Conservation (phyloP, 192 early-diverging fungal species). For the Backusella tuberculispora region DNA sequence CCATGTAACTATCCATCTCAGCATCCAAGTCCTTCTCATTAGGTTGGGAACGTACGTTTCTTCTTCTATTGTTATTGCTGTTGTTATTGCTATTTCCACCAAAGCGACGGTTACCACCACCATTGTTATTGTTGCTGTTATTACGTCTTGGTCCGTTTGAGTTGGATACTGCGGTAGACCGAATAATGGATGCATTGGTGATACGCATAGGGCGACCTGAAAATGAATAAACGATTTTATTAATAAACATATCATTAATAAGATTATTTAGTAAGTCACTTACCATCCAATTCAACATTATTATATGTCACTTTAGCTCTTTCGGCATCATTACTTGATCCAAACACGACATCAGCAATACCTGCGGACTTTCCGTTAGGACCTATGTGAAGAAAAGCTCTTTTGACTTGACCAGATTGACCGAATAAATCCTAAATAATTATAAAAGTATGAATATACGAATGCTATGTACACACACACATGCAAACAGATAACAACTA, state of each 20-base stretch:
- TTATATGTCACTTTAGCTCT: conserved; percentile 51
- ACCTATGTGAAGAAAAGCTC: conserved; percentile 50
- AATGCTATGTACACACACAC: background rate
- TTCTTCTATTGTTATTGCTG: background rate
- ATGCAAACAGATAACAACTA: background rate
- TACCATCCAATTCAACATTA: conserved; percentile 59
- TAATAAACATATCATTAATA: background rate
- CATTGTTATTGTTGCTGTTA: conserved; percentile 1
- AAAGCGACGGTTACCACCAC: conserved; percentile 30
- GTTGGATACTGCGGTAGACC: background rate
- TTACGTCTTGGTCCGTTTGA: conserved; percentile 12
- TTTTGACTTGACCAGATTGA: conserved; percentile 53
- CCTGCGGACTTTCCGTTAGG: conserved; percentile 57
- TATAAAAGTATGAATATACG: background rate
- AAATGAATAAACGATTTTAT: background rate
- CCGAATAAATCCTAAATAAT: conserved; percentile 53
- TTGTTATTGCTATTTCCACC: conserved; percentile 20
- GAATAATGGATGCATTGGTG: conserved; percentile 8
- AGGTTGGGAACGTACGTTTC: conserved; percentile 19
- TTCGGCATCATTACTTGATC: conserved; percentile 45
- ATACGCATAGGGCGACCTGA: conserved; percentile 38
- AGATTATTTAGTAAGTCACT: background rate
- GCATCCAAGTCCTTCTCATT: conserved; percentile 56
- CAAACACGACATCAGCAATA: conserved; percentile 54
- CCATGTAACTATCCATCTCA: conserved; percentile 63